Evolutionary conservation across 495 filamentous ascomycete species (phyloP).

Genomic region (Aspergillus asperescens): DNA sequence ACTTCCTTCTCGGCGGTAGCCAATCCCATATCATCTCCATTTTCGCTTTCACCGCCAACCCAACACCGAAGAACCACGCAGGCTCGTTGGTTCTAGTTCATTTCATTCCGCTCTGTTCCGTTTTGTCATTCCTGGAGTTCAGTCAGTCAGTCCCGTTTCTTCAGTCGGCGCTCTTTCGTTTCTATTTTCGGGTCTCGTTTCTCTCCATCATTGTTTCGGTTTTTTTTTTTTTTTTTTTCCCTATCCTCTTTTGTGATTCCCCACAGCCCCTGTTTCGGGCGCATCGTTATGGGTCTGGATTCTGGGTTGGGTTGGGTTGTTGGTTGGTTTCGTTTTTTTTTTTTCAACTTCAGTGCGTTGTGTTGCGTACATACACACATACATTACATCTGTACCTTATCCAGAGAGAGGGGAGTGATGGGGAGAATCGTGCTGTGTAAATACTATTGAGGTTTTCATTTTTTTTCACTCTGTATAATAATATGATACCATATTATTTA

Average conservation of each 20-base stretch:
- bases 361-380: slow-evolving; percentile 1
- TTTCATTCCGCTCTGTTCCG: not conserved
- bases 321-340: not conserved
- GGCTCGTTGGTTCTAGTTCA: slow-evolving; percentile 16
- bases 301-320: not conserved
- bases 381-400: slow-evolving; percentile 2
- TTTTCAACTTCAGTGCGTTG: not conserved
- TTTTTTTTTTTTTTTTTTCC: not conserved
- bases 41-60: slow-evolving; percentile 2
- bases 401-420: not conserved
- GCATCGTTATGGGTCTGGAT: not conserved
- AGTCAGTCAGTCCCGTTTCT: not conserved
- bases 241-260: slow-evolving; percentile 14
- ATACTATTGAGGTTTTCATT: slow-evolving; percentile 1
- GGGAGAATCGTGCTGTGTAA: not conserved
- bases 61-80: slow-evolving; percentile 9
- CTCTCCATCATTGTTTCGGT: not conserved
- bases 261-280: slow-evolving; percentile 2
- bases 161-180: slow-evolving; percentile 2
- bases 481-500: not conserved
- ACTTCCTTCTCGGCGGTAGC: too few species aligned
- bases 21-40: too few species aligned
- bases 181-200: not conserved
- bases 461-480: not conserved
- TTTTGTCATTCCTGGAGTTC: not conserved